Percentiles rank a stretch among this genome's conserved stretches.
These are phyloP conservation scores for Agaricus blazei DNA, from an alignment of 768 basidiomycete species.

Conservation along the genomic window DNA sequence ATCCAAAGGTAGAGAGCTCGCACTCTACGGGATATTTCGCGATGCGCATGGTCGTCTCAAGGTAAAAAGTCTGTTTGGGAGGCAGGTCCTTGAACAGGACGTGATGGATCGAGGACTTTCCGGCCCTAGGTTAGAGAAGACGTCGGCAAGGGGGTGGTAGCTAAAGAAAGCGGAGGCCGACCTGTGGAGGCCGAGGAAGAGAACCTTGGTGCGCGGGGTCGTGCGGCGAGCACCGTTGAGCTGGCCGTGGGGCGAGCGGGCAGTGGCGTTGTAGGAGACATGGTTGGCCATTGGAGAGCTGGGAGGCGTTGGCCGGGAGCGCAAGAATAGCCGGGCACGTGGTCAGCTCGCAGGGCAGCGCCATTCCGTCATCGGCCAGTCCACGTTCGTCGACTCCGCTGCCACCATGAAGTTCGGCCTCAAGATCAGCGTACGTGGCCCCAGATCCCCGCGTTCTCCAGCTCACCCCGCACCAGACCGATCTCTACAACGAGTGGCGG, in stretches of 20 bases:
- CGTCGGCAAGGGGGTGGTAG: constrained; percentile 2
- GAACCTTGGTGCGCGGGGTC: constrained; percentile 56
- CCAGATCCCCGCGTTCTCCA: neutral
- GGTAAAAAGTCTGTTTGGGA: constrained; percentile 83
- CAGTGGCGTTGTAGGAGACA: constrained; percentile 28
- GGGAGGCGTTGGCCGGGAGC: neutral
- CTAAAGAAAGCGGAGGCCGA: constrained; percentile 17
- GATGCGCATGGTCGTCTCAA: constrained; percentile 81
- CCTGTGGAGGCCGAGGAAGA: constrained; percentile 71
- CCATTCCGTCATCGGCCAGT: constrained; percentile 5
- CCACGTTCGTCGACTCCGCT: constrained; percentile 22
- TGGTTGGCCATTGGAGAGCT: constrained; percentile 13
- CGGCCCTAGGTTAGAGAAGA: constrained; percentile 50
- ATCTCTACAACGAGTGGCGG: constrained; percentile 87
- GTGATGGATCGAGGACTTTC: constrained; percentile 88
- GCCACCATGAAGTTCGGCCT: constrained; percentile 72
- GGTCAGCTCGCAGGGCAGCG: neutral
- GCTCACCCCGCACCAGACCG: constrained; percentile 42
- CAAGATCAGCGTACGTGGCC: constrained; percentile 54
- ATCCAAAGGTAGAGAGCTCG: constrained; percentile 22
- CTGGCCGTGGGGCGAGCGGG: constrained; percentile 18
- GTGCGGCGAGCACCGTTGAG: constrained; percentile 24
- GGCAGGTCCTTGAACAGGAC: constrained; percentile 86
- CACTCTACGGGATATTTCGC: constrained; percentile 78
- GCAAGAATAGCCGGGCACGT: constrained; percentile 10